A percentile compares a stretch with the other conserved stretches of the same genome.
Conservation (phyloP, 352 stramenopile genomes). For the Phytophthora aleatoria region DNA sequence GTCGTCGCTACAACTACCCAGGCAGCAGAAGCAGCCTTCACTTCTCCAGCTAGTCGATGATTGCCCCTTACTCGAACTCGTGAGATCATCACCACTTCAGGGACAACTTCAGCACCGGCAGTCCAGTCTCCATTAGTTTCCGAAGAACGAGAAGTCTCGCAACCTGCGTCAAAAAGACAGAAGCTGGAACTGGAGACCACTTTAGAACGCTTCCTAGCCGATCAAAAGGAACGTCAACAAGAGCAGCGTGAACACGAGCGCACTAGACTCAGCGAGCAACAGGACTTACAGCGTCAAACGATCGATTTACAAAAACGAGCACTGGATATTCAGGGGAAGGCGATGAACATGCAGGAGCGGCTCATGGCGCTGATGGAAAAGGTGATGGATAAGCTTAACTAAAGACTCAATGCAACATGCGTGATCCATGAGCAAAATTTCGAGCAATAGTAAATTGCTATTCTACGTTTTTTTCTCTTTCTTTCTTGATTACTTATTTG, state of each 20-base stretch:
- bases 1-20: too few relatives aligned
- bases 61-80: too few relatives aligned
- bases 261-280: slow-evolving; percentile 15
- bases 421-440: too few relatives aligned
- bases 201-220: slow-evolving; percentile 21
- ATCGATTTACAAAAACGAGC: slow-evolving; percentile 28
- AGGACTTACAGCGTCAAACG: slow-evolving; percentile 16
- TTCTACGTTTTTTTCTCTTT: too few relatives aligned
- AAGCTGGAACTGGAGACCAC: slow-evolving; percentile 18
- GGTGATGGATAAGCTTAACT: slow-evolving; percentile 26
- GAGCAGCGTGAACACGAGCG: slow-evolving; percentile 18
- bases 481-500: too few relatives aligned
- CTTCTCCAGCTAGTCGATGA: too few relatives aligned
- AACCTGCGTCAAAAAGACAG: slow-evolving; percentile 23
- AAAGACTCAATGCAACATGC: too few relatives aligned
- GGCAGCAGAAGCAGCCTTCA: too few relatives aligned
- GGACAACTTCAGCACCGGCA: not conserved
- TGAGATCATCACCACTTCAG: too few relatives aligned
- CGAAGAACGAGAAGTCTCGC: not conserved
- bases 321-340: slow-evolving; percentile 34
- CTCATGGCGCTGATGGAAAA: slow-evolving; percentile 37
- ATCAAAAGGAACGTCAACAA: slow-evolving; percentile 21
- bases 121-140: not conserved
- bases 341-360: slow-evolving; percentile 31
- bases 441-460: too few relatives aligned